Evolutionary conservation across 495 filamentous ascomycete genomes (phyloP).

Genomic region (Lasiosphaeriaceae sp.): DNA sequence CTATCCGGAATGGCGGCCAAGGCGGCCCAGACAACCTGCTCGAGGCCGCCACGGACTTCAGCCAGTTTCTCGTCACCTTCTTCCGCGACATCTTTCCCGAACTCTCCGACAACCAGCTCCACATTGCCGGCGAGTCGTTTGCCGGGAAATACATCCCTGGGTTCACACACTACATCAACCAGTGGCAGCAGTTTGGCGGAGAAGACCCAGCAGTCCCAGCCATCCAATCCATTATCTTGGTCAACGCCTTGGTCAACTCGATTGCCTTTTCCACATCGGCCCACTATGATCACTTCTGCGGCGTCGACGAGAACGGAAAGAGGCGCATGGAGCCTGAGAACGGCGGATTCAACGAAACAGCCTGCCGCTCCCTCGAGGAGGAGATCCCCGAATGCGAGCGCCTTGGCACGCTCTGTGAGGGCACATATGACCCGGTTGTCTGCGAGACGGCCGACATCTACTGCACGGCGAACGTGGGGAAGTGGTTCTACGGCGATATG

Average conservation of each 20-base stretch:
- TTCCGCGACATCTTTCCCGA: neutral
- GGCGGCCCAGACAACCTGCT: neutral
- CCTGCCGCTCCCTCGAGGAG: neutral
- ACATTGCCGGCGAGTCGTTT: conserved; percentile 4
- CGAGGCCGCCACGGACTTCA: neutral
- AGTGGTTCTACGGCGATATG: neutral
- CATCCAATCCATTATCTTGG: conserved; percentile 3
- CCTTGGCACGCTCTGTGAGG: neutral
- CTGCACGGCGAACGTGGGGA: neutral
- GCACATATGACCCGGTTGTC: conserved; percentile 1
- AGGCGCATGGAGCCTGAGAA: neutral
- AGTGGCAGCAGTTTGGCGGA: neutral
- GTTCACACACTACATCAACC: neutral
- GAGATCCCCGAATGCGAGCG: conserved; percentile 1
- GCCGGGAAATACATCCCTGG: neutral
- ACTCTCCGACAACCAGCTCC: neutral
- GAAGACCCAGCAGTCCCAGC: neutral
- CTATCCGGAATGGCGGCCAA: neutral
- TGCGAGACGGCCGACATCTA: neutral
- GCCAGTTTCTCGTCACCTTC: neutral
- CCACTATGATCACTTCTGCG: conserved; percentile 3
- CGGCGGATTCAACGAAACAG: neutral
- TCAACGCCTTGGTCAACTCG: neutral
- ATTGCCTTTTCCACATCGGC: neutral
- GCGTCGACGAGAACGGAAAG: neutral